A percentile compares a stretch with the other conserved stretches of the same genome.
phyloP scores from a whole-genome alignment of 2,329 filamentous ascomycete genomes.

The Fusarium goolgardi region DNA sequence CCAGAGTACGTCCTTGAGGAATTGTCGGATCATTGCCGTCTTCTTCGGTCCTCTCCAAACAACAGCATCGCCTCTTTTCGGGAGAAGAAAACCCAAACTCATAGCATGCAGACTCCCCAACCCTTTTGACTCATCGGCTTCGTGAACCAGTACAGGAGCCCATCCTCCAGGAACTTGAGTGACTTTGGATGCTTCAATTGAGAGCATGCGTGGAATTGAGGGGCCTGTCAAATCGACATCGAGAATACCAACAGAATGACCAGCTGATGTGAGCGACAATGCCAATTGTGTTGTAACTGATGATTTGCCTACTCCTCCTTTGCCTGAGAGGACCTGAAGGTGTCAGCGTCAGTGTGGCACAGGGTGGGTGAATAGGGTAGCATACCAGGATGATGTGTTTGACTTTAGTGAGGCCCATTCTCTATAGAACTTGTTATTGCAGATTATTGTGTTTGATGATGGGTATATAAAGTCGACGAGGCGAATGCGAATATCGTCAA shows the following conservation, averaged over 20 bases:
- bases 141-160: constrained; percentile 88
- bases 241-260: constrained; percentile 91
- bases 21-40: constrained; percentile 98
- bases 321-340: constrained; percentile 83
- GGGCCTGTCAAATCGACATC: constrained; percentile 97
- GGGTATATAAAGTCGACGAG: neutral
- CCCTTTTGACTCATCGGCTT: constrained; percentile 61
- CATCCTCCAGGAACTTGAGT: constrained; percentile 92
- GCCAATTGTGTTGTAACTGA: constrained; percentile 97
- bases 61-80: constrained; percentile 86
- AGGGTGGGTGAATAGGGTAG: constrained; percentile 1
- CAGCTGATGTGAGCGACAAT: constrained; percentile 84
- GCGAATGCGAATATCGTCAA: neutral
- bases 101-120: constrained; percentile 81
- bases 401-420: constrained; percentile 64
- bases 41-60: constrained; percentile 99
- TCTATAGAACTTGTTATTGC: neutral
- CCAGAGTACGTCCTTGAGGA: constrained; percentile 92
- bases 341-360: constrained; percentile 28
- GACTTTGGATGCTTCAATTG: constrained; percentile 88
- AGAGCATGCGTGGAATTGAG: constrained; percentile 94
- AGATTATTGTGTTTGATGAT: neutral
- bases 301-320: constrained; percentile 98
- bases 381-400: constrained; percentile 81
- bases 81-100: constrained; percentile 91